Evolutionary conservation across 1,284 basidiomycete species (phyloP), one percentile per base, ranked within the genome.

Genomic region (Cutaneotrichosporon cavernicola): DNA sequence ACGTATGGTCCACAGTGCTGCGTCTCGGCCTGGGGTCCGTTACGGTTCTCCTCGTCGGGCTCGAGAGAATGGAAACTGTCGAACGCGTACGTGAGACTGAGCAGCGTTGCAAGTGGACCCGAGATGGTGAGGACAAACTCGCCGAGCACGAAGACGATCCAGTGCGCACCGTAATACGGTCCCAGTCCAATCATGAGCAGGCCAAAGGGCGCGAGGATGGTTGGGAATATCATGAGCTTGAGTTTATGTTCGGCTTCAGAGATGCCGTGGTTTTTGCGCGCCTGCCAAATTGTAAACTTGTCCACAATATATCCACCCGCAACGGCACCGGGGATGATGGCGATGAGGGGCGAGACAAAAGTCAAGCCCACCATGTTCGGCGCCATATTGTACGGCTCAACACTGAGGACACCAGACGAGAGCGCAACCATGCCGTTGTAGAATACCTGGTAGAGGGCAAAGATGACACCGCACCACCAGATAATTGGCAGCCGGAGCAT

Each of bases 101-200:
- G 46, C 10, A 69, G 55, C 0, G 69, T 70, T 5, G 63, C 69
- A 18, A 70, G 57, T 5, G 71, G 67, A 13, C 70, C 70, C 7
- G 64, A 61, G 43, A 68, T 43, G 13, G 66, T 71, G 53, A 69
- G 62, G n/a, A 70, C 56, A 14, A 66, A 67, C 46, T 61, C 60
- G 18, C 70, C 70, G 3, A 67, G 53, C 53, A 72, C 67, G 46
- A 69, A 72, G 49, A 60, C 70, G 57, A 70, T 69, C 69, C 69
- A 69, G 58, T 70, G 69, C n/a, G 64, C 65, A 13, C 62, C 49
- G 49, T 68, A 72, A 38, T 63, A 66, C 13, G 68, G 62, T 18
- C 67, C 66, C 13, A 72, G 63, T 13, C 69, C 67, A 58, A 72
- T 70, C 69, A 72, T 70, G 49, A 72, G 61, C 18, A 70, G 60